Evolutionary conservation across 1,284 basidiomycete species (phyloP), one percentile per base, ranked within the genome.

Genomic region (Xanthoconium separans): DNA sequence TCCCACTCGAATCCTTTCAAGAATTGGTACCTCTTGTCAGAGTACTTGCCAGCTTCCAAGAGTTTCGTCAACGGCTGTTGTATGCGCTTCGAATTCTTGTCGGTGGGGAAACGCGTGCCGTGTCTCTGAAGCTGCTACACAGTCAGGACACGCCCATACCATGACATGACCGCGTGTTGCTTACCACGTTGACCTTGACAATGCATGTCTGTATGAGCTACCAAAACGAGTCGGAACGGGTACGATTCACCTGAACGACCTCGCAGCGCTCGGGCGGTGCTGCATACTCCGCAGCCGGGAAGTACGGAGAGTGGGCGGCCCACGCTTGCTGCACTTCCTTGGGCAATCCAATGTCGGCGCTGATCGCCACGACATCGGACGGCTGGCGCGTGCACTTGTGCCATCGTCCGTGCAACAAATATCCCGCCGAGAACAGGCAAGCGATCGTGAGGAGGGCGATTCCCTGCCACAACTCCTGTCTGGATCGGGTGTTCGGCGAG

Each of bases 51-150:
- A 3, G 75, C 84, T 1, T 73, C 65, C 51, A 79, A 64, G 0
- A 90, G 70, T 60, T 86, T 88, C 10, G 61, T 58, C 8, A 90
- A 59, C 0, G 85, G 79, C 0, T 66, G 54, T 33, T 72, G 53
- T n/a, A 92, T 86, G 3, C 61, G 60, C 12, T 64, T 63, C 0
- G 76, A 69, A 0, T 84, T 77, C 7, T 73, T 73, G 0, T 69
- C 62, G 0, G 91, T 93, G 0, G 93, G 93, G 60, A 80, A 93
- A 31, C 93, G 80, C 2, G 89, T 85, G 1, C 91, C 90, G 63
- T 95, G 93, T 11, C 93, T 77, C 72, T 95, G 87, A n/a, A 95
- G 71, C 91, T 93, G 27, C 57, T 27, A 27, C 24, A 13, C 37
- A 46, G 51, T 61, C 44, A 49, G 30, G 47, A 57, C 18, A 56